phyloP scores from a whole-genome alignment of 495 filamentous ascomycete species.

The Aspergillus funiculosus region DNA sequence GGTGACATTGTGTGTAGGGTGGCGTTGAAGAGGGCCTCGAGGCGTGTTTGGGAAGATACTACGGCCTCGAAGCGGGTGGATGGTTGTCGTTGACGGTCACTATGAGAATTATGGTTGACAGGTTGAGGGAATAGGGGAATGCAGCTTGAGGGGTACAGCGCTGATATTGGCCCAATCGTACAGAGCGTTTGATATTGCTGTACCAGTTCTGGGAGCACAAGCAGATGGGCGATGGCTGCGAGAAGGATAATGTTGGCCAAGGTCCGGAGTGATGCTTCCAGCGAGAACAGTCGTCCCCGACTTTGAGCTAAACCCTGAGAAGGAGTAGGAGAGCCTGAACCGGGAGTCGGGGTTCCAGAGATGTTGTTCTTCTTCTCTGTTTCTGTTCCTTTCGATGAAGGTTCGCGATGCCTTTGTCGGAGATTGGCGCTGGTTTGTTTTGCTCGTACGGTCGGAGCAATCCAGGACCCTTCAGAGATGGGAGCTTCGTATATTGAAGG shows the following conservation, averaged over 20 bases:
- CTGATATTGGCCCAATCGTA: conserved; percentile 21
- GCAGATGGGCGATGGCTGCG: conserved; percentile 32
- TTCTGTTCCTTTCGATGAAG: conserved; percentile 8
- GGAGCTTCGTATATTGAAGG: conserved; percentile 39
- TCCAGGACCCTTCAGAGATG: conserved; percentile 37
- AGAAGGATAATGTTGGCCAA: conserved; percentile 31
- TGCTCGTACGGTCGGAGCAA: conserved; percentile 28
- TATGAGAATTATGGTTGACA: no score
- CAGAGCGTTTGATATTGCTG: conserved; percentile 35
- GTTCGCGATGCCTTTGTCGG: conserved; percentile 29
- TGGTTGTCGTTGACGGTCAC: conserved; percentile 7
- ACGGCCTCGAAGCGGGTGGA: conserved; percentile 23
- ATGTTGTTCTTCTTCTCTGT: conserved; percentile 1
- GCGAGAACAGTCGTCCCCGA: no score
- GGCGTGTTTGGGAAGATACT: conserved; percentile 24
- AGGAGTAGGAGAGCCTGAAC: conserved; percentile 1
- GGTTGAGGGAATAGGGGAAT: conserved; percentile 14
- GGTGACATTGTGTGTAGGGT: conserved; percentile 31
- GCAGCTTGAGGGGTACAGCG: conserved; percentile 35
- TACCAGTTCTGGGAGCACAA: conserved; percentile 38
- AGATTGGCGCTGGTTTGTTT: conserved; percentile 15
- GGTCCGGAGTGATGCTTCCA: conserved; percentile 20
- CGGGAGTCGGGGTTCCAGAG: background rate
- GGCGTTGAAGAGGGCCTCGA: conserved; percentile 32
- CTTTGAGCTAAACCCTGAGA: background rate